Evolutionary conservation across 768 basidiomycete species (phyloP), one percentile per base, ranked within the genome.

Genomic region (Amanita thiersii): DNA sequence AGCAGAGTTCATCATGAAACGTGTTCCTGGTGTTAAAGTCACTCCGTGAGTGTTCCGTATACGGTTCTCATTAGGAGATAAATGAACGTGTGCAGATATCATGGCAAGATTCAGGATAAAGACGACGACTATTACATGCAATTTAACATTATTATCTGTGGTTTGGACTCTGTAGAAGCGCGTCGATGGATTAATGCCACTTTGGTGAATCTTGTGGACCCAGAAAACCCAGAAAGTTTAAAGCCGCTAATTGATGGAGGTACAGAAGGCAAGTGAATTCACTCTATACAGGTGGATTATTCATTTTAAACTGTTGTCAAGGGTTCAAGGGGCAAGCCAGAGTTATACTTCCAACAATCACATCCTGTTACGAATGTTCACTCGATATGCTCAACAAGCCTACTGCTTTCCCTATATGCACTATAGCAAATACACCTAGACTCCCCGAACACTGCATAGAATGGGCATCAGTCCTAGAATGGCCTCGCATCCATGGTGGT

Each of bases 151-250:
- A 80, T 99, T 51, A 92, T 99, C 47, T 97, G 94, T 53, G 96
- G 96, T 6, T 76, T 99, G 28, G 96, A 99, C 60, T 96, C 92
- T 2, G 86, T 99, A 20, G 91, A 97, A 61, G 96, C 96, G 14
- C 76, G 96, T 28, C 76, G 96, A 42, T 99, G 96, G 96, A 98
- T 99, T 62, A 98, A 96, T 54, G 92, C 94, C 3, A 99, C 93
- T 17, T 77, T 99, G 18, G 91, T 97, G 23, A 86, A 91, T 54
- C 71, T 98, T 52, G 91, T 96, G 1, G 94, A 99, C 59, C 69
- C 78, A n/a, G 90, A 92, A 40, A 82, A 83, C 52, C 87, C 86
- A 33, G 93, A 98, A 53, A 90, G 86, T 52, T 52, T 98, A 56
- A 98, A 97, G 54, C 96, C 96, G 14, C 73, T 99, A 37, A 97